These are phyloP conservation scores for Podospora anserina DNA, from an alignment of 495 filamentous ascomycete genomes.

Conservation along the genomic window DNA sequence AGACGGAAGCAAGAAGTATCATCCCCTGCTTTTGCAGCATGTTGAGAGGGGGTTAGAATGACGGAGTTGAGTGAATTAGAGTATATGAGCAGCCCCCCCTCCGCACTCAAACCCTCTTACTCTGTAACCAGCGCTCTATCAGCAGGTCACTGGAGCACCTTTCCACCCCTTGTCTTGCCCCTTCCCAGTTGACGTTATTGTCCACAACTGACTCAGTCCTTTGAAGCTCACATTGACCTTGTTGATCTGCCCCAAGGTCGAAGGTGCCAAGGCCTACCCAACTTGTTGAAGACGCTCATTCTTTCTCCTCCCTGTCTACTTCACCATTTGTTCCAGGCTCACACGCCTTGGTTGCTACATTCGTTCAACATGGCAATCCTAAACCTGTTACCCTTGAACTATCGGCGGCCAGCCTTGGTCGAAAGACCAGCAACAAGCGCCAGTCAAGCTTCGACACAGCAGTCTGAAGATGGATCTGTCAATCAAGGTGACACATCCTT, in stretches of 20 bases:
- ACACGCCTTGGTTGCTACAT: neutral
- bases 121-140: neutral
- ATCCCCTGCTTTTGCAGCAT: neutral
- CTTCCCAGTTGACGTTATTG: neutral
- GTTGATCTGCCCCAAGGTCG: neutral
- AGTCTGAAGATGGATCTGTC: slow-evolving; percentile 15
- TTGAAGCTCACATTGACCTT: neutral
- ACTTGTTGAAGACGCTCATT: neutral
- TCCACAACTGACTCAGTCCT: neutral
- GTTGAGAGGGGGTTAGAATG: neutral
- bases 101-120: neutral
- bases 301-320: neutral
- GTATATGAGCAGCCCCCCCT: neutral
- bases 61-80: neutral
- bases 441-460: slow-evolving; percentile 26
- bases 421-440: slow-evolving; percentile 26
- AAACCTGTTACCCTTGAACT: slow-evolving; percentile 36
- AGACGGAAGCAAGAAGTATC: neutral
- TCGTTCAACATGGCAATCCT: slow-evolving; percentile 17
- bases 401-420: slow-evolving; percentile 40
- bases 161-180: slow-evolving; percentile 8
- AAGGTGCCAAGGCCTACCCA: neutral
- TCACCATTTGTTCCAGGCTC: neutral
- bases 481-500: slow-evolving; percentile 26
- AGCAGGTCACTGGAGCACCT: neutral